Evolutionary conservation across 2,329 filamentous ascomycete genomes (phyloP).

Genomic region (Fusarium oxysporum): DNA sequence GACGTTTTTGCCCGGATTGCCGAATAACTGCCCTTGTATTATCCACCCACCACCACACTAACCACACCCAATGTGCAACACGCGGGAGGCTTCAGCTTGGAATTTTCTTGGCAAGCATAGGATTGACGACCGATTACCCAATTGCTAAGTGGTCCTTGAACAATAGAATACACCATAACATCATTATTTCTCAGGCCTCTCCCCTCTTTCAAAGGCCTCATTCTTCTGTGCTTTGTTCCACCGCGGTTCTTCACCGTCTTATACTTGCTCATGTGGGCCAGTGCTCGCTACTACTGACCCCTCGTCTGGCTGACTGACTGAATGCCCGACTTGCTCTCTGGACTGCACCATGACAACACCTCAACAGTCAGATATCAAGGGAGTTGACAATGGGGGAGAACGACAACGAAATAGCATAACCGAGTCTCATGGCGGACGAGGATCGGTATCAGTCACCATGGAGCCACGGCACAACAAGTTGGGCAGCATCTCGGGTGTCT

Average conservation of each 20-base stretch:
- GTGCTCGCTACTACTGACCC: constrained; percentile 26
- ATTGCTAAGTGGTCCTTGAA: constrained; percentile 4
- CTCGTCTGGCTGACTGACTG: constrained; percentile 25
- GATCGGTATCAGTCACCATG: constrained; percentile 43
- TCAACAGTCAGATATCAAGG: constrained; percentile 31
- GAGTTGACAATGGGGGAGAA: constrained; percentile 19
- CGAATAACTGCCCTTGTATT: constrained; percentile 26
- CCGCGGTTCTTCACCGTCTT: constrained; percentile 14
- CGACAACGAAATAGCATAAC: constrained; percentile 8
- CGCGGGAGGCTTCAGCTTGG: constrained; percentile 27
- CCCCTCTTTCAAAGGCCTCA: constrained; percentile 15
- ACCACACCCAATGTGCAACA: constrained; percentile 33
- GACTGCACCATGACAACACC: constrained; percentile 38
- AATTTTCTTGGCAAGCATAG: constrained; percentile 20
- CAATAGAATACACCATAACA: constrained; percentile 21
- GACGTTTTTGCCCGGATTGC: constrained; percentile 16
- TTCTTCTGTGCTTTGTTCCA: constrained; percentile 3
- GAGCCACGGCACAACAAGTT: constrained; percentile 69
- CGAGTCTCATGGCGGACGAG: constrained; percentile 19
- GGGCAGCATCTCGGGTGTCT: constrained; percentile 82
- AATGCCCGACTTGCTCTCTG: constrained; percentile 10
- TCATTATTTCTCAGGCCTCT: constrained; percentile 14
- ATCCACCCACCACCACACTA: constrained; percentile 37
- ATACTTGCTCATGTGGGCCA: constrained; percentile 15
- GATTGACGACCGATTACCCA: constrained; percentile 22